Conservation (phyloP, 495 filamentous ascomycete species). For the Beverwykella pulmonaria region DNA sequence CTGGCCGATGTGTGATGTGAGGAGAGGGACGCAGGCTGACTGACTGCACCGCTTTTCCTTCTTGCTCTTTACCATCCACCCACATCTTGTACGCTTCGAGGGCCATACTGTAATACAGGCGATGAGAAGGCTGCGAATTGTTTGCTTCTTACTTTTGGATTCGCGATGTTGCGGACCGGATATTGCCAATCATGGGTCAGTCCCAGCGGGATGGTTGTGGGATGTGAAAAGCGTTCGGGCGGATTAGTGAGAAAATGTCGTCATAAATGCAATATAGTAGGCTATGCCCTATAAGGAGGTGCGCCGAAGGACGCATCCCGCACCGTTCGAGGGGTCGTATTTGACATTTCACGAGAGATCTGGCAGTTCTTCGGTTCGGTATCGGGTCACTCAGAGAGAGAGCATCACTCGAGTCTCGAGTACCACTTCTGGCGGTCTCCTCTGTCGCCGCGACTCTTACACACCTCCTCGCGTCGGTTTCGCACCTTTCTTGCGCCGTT, state of each 20-base stretch:
- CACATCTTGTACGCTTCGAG: slow-evolving; percentile 23
- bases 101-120: background rate
- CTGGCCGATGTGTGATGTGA: background rate
- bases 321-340: too few relatives aligned
- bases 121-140: too few relatives aligned
- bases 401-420: too few relatives aligned
- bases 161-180: background rate
- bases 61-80: slow-evolving; percentile 16
- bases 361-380: too few relatives aligned
- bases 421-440: too few relatives aligned
- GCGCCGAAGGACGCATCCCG: too few relatives aligned
- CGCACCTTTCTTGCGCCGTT: too few relatives aligned
- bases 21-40: slow-evolving; percentile 8
- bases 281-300: too few relatives aligned
- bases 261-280: background rate
- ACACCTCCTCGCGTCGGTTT: too few relatives aligned
- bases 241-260: background rate
- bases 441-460: too few relatives aligned
- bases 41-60: slow-evolving; percentile 31
- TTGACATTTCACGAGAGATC: background rate
- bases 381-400: too few relatives aligned
- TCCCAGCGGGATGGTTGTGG: background rate
- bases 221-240: background rate
- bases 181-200: background rate
- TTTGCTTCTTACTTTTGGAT: too few relatives aligned